These are phyloP conservation scores for Ogataea nakhonphanomensis DNA, from an alignment of 805 yeast genomes.

Conservation along the genomic window DNA sequence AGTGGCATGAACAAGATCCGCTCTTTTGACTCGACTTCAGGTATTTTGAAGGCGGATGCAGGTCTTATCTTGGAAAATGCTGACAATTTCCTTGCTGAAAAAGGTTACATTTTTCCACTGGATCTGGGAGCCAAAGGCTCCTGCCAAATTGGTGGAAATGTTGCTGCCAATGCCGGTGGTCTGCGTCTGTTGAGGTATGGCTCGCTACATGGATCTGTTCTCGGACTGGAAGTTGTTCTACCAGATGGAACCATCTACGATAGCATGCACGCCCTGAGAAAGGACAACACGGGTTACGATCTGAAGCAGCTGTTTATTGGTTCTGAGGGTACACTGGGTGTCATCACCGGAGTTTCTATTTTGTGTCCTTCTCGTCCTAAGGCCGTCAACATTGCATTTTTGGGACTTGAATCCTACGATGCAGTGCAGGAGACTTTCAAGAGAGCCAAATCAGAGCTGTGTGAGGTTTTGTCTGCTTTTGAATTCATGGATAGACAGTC, in stretches of 20 bases:
- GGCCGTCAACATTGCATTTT: slow-evolving; percentile 81
- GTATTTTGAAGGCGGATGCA: slow-evolving; percentile 85
- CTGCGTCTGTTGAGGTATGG: slow-evolving; percentile 84
- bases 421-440: slow-evolving; percentile 80
- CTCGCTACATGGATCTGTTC: slow-evolving; percentile 84
- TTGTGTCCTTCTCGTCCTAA: slow-evolving; percentile 87
- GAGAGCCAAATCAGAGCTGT: slow-evolving; percentile 71
- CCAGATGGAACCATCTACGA: slow-evolving; percentile 82
- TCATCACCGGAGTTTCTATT: slow-evolving; percentile 86
- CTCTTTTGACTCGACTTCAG: slow-evolving; percentile 76
- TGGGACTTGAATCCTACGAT: slow-evolving; percentile 78
- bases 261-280: slow-evolving; percentile 81
- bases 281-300: slow-evolving; percentile 95
- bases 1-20: slow-evolving; percentile 72
- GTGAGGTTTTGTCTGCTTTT: slow-evolving; percentile 87
- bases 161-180: slow-evolving; percentile 97
- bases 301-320: slow-evolving; percentile 91
- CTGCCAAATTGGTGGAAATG: slow-evolving; percentile 92
- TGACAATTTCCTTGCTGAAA: slow-evolving; percentile 69
- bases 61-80: slow-evolving; percentile 88
- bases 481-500: slow-evolving; percentile 86
- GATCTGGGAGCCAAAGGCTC: slow-evolving; percentile 97
- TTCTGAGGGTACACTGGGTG: slow-evolving; percentile 88
- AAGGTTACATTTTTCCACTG: slow-evolving; percentile 88
- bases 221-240: slow-evolving; percentile 90